Percentiles rank a stretch among this genome's conserved stretches.
Evolutionary conservation across 768 basidiomycete species (phyloP).

Genomic region (Boletellus ananiceps): DNA sequence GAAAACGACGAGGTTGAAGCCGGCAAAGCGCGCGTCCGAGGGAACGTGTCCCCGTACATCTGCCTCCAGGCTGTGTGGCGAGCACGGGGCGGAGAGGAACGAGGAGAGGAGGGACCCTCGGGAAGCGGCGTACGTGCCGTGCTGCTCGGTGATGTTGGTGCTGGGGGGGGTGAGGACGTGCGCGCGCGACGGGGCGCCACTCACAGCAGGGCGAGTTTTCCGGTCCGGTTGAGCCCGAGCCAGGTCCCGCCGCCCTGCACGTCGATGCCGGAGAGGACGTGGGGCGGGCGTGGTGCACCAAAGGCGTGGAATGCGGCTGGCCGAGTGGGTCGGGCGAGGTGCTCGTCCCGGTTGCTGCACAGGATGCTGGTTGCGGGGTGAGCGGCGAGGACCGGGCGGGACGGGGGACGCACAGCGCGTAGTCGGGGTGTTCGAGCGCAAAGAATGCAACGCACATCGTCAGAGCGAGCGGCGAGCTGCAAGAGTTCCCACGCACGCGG

Average conservation of each 20-base stretch:
- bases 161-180: slow-evolving; percentile 35
- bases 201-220: slow-evolving; percentile 69
- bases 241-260: slow-evolving; percentile 73
- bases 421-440: slow-evolving; percentile 71
- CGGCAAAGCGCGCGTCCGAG: slow-evolving; percentile 56
- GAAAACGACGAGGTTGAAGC: slow-evolving; percentile 77
- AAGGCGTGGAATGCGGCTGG: slow-evolving; percentile 69
- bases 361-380: slow-evolving; percentile 47
- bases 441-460: slow-evolving; percentile 68
- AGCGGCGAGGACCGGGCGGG: background rate
- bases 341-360: slow-evolving; percentile 76
- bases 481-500: too few species aligned
- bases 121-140: slow-evolving; percentile 46
- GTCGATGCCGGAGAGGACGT: slow-evolving; percentile 73
- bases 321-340: slow-evolving; percentile 58
- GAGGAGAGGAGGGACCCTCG: slow-evolving; percentile 65
- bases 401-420: slow-evolving; percentile 56
- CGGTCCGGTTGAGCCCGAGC: slow-evolving; percentile 66
- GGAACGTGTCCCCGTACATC: slow-evolving; percentile 39
- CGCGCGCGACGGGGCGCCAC: slow-evolving; percentile 23
- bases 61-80: slow-evolving; percentile 37
- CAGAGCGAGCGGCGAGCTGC: too few species aligned
- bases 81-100: slow-evolving; percentile 56
- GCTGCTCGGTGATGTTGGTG: slow-evolving; percentile 82
- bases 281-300: slow-evolving; percentile 26